phyloP scores from a whole-genome alignment of 176 grass and related monocot genomes.

The Olyra latifolia region DNA sequence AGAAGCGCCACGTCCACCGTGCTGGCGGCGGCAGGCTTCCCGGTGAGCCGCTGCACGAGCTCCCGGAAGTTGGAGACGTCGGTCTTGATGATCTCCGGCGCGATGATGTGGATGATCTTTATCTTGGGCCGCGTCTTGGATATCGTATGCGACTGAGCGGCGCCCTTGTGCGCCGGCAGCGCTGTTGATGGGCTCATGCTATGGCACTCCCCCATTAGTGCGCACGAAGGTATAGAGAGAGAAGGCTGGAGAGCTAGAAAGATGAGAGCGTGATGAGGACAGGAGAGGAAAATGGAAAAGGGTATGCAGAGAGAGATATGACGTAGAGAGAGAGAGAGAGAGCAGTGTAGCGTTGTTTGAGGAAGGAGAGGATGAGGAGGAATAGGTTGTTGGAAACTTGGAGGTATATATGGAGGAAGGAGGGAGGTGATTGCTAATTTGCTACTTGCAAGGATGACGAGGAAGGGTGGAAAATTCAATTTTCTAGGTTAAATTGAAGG shows the following conservation, averaged over 20 bases:
- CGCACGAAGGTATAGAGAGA: neutral
- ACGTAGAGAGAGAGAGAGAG: neutral
- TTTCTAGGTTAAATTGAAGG: slow-evolving; percentile 4
- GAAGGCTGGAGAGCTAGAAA: neutral
- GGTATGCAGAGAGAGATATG: neutral
- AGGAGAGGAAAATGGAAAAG: neutral
- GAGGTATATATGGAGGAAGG: slow-evolving; percentile 31
- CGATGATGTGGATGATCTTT: slow-evolving; percentile 68
- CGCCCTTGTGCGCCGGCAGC: neutral
- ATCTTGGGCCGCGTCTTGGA: slow-evolving; percentile 58
- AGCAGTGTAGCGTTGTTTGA: neutral
- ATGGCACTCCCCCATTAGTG: slow-evolving; percentile 36
- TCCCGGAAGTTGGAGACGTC: slow-evolving; percentile 78
- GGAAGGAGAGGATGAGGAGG: neutral
- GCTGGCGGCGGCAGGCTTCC: slow-evolving; percentile 11
- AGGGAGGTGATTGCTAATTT: neutral
- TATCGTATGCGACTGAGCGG: neutral
- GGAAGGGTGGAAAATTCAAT: neutral
- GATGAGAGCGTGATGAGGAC: neutral
- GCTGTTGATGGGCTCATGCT: slow-evolving; percentile 18
- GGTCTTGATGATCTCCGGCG: slow-evolving; percentile 91
- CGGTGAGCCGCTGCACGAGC: slow-evolving; percentile 89
- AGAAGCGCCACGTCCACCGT: neutral
- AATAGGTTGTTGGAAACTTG: neutral
- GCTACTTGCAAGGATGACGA: neutral